Evolutionary conservation across 164 flowering plant genomes (phyloP), one percentile per base, ranked within the genome.

Genomic region (Vitis cinerea): DNA sequence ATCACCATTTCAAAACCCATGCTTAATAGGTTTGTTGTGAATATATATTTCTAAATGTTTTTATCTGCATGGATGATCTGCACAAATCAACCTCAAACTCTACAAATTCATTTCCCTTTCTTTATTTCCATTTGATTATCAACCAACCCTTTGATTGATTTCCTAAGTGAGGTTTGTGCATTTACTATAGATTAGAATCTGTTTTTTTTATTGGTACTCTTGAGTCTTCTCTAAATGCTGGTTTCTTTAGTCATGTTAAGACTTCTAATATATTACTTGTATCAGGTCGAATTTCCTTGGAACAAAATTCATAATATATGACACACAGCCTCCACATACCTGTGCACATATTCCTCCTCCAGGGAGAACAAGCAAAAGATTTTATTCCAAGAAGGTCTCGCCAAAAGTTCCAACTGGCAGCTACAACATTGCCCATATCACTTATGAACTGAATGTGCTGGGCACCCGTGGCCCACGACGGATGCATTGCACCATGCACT

Each of bases 331-430:
- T 53, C 77, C 84, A 10, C 50, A 71, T 15, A 55, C 73, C 7
- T 51, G 74, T 11, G 55, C 80, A 8, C 71, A 71, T 29, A 44
- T 75, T 16, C 66, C 71, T 14, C 68, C 80, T 8, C 69, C 81
- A 1, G 81, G 84, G 27, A 62, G 64, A 17, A 27, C 81, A 27
- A 83, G 86, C 65, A 76, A 82, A 0, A 76, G 86, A 50, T 83
- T 80, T 57, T 51, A 69, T 59, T 75, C 82, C 30, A 82, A 75
- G 52, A 77, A 80, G 27, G 85, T 84, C 2, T 82, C 85, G 10
- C 85, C 87, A 2, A 80, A 76, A 74, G 82, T 84, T 11, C 85
- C 87, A 2, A 66, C 80, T 19, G 83, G 87, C 8, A 79, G 75
- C 69, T 84, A 78, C 71, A 74, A 75, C 62, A 72, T 84, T n/a